These are phyloP conservation scores for Arabidopsis lyrata DNA, from an alignment of 441 rosid genomes.

Conservation along the genomic window DNA sequence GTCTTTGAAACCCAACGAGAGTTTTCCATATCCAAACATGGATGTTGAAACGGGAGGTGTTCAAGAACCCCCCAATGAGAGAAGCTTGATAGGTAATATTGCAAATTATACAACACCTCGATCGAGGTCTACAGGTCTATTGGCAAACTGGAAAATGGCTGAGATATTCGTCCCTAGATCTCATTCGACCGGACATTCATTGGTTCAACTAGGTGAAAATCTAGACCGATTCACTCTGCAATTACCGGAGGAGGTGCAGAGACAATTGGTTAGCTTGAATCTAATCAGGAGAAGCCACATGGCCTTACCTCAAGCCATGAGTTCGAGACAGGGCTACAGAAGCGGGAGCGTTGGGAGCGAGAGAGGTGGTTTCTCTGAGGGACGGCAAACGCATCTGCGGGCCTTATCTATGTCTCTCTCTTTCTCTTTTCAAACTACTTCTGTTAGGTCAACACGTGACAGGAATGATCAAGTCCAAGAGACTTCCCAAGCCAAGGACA, in stretches of 20 bases:
- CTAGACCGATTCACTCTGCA: constrained; percentile 47
- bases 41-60: constrained; percentile 36
- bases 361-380: constrained; percentile 34
- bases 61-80: constrained; percentile 16
- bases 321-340: constrained; percentile 55
- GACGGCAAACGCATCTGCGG: constrained; percentile 39
- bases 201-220: no score
- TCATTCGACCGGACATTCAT: no score
- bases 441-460: constrained; percentile 18
- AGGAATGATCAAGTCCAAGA: neutral
- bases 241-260: constrained; percentile 64
- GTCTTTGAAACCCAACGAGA: constrained; percentile 51
- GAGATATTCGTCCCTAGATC: constrained; percentile 22
- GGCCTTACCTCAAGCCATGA: constrained; percentile 54
- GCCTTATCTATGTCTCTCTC: constrained; percentile 31
- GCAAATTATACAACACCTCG: constrained; percentile 45
- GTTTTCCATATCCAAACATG: constrained; percentile 22
- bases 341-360: no score
- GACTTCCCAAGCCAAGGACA: constrained; percentile 20
- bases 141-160: constrained; percentile 49
- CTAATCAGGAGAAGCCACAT: constrained; percentile 47
- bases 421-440: constrained; percentile 25
- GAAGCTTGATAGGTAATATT: constrained; percentile 24
- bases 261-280: constrained; percentile 43
- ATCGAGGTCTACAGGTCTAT: constrained; percentile 60